Evolutionary conservation across 2,329 filamentous ascomycete species (phyloP), one percentile per base, ranked within the genome.

Genomic region (Colletotrichum sp.): DNA sequence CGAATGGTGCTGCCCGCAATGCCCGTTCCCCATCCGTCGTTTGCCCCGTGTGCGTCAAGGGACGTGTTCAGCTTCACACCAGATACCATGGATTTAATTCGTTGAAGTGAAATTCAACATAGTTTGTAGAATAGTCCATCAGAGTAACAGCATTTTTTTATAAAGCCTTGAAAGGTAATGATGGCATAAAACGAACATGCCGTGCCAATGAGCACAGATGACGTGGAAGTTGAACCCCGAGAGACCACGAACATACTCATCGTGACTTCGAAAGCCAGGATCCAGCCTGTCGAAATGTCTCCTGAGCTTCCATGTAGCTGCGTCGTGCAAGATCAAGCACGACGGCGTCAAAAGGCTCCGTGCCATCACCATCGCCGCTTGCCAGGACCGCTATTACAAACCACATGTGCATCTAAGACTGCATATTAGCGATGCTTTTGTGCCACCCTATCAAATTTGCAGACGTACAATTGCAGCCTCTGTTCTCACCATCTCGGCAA

Each of bases 91-190:
- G 0, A 43, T n/a, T 43, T 43, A 3, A 6, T 43, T 1, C 6
- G 16, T 3, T n/a, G 0, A 43, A 43, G 39, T n/a, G 16, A n/a
- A 9, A n/a, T 43, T 5, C 39, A 0, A 10, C 36, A 5, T 39
- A 5, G 36, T 2, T 18, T 18, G 15, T 43, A 43, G 16, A 43
- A 18, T 5, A 43, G 39, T 18, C 3, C 0, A 43, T n/a, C 16
- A 43, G 39, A 43, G 4, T 8, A 43, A 43, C 0, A 43, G 0
- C 8, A 5, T n/a, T n/a, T 2, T 43, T 1, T 43, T n/a, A 5
- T 5, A 43, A 12, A 43, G 39, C 18, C 39, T 43, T 10, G 18
- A n/a, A 43, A 10, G 39, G 18, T n/a, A 10, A 43, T 43, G 3
- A n/a, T 43, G 5, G 0, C 16, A 43, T 1, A 43, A 5, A 10